Percentiles rank a stretch among this genome's conserved stretches.
Conservation (phyloP, 257 asterid species). For the Salvia hispanica region DNA sequence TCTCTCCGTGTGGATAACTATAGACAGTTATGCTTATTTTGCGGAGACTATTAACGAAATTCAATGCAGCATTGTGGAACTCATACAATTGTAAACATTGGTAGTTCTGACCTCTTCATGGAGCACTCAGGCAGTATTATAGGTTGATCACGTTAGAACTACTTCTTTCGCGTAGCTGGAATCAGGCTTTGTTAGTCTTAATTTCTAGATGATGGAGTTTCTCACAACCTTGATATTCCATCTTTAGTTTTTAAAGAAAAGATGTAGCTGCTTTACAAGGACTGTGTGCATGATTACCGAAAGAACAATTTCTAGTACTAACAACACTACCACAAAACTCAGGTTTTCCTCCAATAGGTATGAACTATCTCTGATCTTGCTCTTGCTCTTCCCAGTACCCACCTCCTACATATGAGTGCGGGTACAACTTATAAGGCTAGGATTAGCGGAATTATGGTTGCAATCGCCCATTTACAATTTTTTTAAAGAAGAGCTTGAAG, state of each 20-base stretch:
- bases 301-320: neutral
- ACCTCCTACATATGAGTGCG: too few relatives aligned
- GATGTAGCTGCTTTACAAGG: conserved; percentile 2
- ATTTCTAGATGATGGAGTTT: neutral
- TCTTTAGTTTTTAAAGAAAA: neutral
- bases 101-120: neutral
- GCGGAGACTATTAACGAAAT: neutral
- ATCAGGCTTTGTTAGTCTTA: neutral
- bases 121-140: neutral
- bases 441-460: neutral
- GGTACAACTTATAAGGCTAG: neutral
- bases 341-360: neutral
- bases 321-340: neutral
- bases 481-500: neutral
- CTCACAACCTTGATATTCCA: conserved; percentile 1
- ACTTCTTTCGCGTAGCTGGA: neutral
- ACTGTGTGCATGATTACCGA: conserved; percentile 8
- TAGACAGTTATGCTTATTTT: neutral
- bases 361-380: neutral
- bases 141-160: conserved; percentile 8
- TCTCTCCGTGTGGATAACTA: neutral
- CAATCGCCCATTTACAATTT: neutral
- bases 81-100: neutral
- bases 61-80: conserved; percentile 3
- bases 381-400: neutral